Percentiles rank a stretch among this genome's conserved stretches.
Conservation (phyloP, 176 grass and related monocot genomes). For the Oryza meridionalis region DNA sequence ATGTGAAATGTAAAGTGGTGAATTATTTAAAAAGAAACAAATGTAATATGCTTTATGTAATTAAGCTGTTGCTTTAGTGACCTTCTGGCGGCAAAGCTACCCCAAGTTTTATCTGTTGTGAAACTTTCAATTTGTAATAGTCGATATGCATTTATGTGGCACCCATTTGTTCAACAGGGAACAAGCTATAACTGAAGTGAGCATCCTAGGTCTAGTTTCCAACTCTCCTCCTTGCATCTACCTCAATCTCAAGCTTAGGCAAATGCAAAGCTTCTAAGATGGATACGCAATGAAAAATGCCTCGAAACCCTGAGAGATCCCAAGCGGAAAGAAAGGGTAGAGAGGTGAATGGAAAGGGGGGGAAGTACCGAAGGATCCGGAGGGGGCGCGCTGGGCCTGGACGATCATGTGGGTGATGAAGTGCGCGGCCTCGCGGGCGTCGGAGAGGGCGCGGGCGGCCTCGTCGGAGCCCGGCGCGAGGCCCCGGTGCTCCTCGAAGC, state of each 20-base stretch:
- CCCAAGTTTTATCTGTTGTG: not conserved
- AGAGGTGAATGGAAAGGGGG: not conserved
- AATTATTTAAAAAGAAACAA: not conserved
- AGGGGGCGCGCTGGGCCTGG: conserved; percentile 67
- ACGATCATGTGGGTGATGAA: conserved; percentile 94
- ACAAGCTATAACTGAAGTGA: not conserved
- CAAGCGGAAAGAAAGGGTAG: conserved; percentile 4
- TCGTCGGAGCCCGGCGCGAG: conserved; percentile 70
- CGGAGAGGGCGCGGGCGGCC: conserved; percentile 50
- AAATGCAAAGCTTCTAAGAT: not conserved
- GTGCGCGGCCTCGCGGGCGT: conserved; percentile 73
- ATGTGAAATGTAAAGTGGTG: not conserved
- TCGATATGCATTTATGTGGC: not conserved
- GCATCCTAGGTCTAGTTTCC: not conserved
- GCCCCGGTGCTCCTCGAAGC: conserved; percentile 73
- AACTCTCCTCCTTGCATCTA: not conserved
- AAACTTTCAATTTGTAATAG: not conserved
- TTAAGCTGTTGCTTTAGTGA: not conserved
- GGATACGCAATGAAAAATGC: not conserved
- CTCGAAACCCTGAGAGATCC: conserved; percentile 9
- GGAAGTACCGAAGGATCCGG: conserved; percentile 74
- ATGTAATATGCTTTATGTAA: not conserved
- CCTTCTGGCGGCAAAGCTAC: not conserved
- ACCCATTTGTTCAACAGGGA: not conserved
- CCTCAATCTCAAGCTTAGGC: not conserved